These are phyloP conservation scores for Chaetomiaceae sp. DNA, from an alignment of 2,329 filamentous ascomycete genomes.

Conservation along the genomic window DNA sequence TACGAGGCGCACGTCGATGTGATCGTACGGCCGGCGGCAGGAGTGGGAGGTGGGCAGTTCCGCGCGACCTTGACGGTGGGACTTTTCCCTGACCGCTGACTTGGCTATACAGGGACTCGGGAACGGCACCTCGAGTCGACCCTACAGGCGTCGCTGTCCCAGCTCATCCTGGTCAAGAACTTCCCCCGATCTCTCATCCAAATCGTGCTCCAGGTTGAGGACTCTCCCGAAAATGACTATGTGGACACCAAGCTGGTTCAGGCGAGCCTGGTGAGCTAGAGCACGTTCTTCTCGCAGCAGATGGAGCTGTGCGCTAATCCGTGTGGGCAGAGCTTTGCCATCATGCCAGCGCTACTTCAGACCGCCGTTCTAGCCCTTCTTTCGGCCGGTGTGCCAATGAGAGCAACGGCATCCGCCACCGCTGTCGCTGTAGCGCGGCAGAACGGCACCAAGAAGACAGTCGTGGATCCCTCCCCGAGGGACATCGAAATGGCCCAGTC, in stretches of 20 bases:
- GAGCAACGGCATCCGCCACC: slow-evolving; percentile 61
- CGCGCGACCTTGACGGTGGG: background rate
- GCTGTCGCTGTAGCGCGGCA: slow-evolving; percentile 52
- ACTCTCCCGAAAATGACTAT: slow-evolving; percentile 62
- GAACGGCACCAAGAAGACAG: slow-evolving; percentile 36
- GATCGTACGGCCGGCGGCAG: slow-evolving; percentile 76
- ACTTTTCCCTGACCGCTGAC: slow-evolving; percentile 20
- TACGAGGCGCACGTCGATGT: slow-evolving; percentile 90
- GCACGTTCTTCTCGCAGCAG: background rate
- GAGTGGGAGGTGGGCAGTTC: slow-evolving; percentile 62
- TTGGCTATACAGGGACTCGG: slow-evolving; percentile 50
- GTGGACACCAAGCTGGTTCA: slow-evolving; percentile 54
- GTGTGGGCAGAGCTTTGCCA: slow-evolving; percentile 59
- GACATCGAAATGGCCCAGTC: slow-evolving; percentile 60
- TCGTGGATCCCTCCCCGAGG: slow-evolving; percentile 56
- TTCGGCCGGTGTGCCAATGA: slow-evolving; percentile 75
- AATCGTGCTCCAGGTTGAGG: slow-evolving; percentile 70
- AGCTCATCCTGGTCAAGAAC: slow-evolving; percentile 66
- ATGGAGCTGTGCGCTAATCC: slow-evolving; percentile 16
- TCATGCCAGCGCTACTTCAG: slow-evolving; percentile 78
- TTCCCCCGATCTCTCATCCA: slow-evolving; percentile 75
- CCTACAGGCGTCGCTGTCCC: slow-evolving; percentile 64
- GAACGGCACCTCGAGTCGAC: slow-evolving; percentile 78
- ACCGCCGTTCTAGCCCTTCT: slow-evolving; percentile 71
- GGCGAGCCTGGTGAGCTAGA: slow-evolving; percentile 49